Base-by-base conservation (phyloP, 176 grass and related monocot species). In the Melocanna baccifera region DNA sequence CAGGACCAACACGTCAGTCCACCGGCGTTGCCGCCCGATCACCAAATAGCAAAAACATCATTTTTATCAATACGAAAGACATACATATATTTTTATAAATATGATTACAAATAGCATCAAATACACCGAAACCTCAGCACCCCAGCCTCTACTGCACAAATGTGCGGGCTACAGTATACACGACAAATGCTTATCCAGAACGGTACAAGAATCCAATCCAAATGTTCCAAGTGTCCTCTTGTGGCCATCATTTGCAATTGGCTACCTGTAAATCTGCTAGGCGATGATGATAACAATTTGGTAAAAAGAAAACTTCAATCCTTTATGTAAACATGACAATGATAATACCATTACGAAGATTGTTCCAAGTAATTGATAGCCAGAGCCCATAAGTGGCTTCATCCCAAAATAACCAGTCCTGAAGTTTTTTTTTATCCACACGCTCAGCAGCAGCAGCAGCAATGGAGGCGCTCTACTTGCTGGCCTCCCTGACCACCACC, bases 381-480 rank as follows among this genome's bases (percentile, higher is more conserved):
- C 9, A 59, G 56, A 23, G 40, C 6, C 52, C 50, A 52, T 5
- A 53, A 25, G 56, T 13, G 11, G 23, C 58, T 62, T 26, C 23
- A 28, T 28, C 58, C 23, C 12, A 2, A 41, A 45, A 37, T 20
- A 19, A 40, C n/a, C 19, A 22, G 7, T 55, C 52, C 19, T 55
- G 19, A 47, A 45, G 9, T 2, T 19, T 55, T 52, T 55, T 22
- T 56, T 10, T n/a, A n/a, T 56, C 20, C 20, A 45, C 43, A 45
- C 10, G 10, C 43, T 3, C 43, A 4, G 11, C 43, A 45, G 43
- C 41, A 41, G 39, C 29, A 30, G 62, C 55, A 41, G 64, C 57
- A 71, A 99, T 99, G 96, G 91, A 92, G 47, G 84, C 84, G 29
- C 67, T 94, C 12, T 91, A 69, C 86, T 64, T 99, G 77, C 63